These are phyloP conservation scores for Venturia effusa DNA, from an alignment of 2,329 filamentous ascomycete species.

Conservation along the genomic window DNA sequence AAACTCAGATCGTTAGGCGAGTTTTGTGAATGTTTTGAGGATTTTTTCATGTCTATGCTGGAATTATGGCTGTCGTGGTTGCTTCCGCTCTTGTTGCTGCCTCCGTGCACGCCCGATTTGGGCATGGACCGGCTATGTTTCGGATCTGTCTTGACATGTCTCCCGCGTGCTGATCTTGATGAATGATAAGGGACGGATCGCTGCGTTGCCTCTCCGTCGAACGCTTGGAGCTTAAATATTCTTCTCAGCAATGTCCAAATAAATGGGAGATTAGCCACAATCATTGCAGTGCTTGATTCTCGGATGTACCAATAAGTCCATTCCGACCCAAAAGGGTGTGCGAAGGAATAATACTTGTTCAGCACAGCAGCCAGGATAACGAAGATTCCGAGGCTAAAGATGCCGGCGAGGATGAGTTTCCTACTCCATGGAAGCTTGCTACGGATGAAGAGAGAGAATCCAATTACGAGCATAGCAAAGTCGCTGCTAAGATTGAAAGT, in stretches of 20 bases:
- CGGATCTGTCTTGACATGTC: constrained; percentile 1
- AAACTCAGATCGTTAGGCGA: not conserved
- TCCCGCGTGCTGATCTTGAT: constrained; percentile 10
- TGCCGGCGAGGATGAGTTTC: constrained; percentile 42
- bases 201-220: constrained; percentile 12
- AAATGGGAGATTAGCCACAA: constrained; percentile 51
- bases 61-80: constrained; percentile 4
- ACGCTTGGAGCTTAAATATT: constrained; percentile 28
- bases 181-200: constrained; percentile 11
- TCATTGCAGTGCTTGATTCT: constrained; percentile 45
- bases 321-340: constrained; percentile 41
- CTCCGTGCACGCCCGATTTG: not conserved
- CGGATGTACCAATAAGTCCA: constrained; percentile 52
- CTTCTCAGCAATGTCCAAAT: constrained; percentile 47
- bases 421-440: constrained; percentile 33
- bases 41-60: constrained; percentile 5
- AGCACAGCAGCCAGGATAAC: constrained; percentile 45
- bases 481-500: constrained; percentile 37
- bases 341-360: constrained; percentile 53
- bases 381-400: constrained; percentile 44
- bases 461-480: constrained; percentile 32
- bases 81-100: constrained; percentile 6
- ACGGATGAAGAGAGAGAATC: constrained; percentile 34
- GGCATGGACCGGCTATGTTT: not conserved
- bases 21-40: not conserved